phyloP scores from a whole-genome alignment of 352 stramenopile species.

The Phytopythium ostracodes region DNA sequence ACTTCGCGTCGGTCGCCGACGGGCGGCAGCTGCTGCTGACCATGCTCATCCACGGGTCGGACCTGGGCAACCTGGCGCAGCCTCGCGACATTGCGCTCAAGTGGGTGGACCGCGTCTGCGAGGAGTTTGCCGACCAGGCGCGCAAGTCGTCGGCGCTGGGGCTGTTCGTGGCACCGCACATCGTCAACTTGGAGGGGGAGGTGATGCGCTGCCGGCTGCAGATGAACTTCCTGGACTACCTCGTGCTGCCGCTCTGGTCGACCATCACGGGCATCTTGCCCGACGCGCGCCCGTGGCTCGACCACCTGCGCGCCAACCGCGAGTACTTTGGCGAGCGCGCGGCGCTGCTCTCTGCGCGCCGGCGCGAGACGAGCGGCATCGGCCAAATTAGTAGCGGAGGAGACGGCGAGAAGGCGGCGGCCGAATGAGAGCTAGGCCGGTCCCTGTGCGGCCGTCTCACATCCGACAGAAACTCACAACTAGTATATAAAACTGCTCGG shows the following conservation, averaged over 20 bases:
- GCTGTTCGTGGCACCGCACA: slow-evolving; percentile 64
- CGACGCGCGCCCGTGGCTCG: slow-evolving; percentile 36
- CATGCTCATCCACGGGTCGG: slow-evolving; percentile 79
- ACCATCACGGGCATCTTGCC: slow-evolving; percentile 55
- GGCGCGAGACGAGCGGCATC: slow-evolving; percentile 2
- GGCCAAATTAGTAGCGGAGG: neutral
- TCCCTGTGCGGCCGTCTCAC: too few relatives aligned
- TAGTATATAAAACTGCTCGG: too few relatives aligned
- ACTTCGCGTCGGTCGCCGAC: slow-evolving; percentile 59
- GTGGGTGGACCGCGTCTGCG: slow-evolving; percentile 69
- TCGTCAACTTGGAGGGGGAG: slow-evolving; percentile 74
- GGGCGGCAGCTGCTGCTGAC: slow-evolving; percentile 72
- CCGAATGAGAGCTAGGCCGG: neutral
- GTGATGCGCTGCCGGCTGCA: slow-evolving; percentile 54
- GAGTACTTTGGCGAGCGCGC: slow-evolving; percentile 70
- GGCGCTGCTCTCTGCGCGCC: slow-evolving; percentile 36
- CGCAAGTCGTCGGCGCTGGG: slow-evolving; percentile 47
- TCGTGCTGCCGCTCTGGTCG: slow-evolving; percentile 71
- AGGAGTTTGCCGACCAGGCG: slow-evolving; percentile 80
- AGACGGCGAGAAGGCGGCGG: neutral
- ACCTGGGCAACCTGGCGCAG: slow-evolving; percentile 60
- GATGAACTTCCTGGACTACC: slow-evolving; percentile 86
- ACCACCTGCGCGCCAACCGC: slow-evolving; percentile 52
- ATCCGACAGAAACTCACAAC: too few relatives aligned
- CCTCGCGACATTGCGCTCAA: slow-evolving; percentile 45